Evolutionary conservation across 2,329 filamentous ascomycete species (phyloP).

Genomic region (Fusarium euwallaceae): DNA sequence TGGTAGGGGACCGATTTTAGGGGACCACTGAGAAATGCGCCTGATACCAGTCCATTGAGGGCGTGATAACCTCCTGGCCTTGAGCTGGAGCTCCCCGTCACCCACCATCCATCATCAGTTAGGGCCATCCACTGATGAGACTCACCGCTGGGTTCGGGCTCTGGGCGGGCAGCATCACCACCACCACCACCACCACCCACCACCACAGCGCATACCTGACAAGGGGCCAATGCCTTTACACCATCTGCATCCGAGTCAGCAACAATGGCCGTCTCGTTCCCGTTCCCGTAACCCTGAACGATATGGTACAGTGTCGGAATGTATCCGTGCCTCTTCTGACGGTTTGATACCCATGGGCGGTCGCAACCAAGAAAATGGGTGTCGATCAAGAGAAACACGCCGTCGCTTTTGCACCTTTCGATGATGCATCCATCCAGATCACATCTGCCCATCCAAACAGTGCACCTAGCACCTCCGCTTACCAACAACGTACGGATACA

Average conservation of each 20-base stretch:
- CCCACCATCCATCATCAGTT: background rate
- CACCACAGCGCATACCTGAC: conserved; percentile 7
- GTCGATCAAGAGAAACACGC: conserved; percentile 30
- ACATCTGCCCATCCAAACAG: conserved; percentile 21
- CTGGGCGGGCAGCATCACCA: background rate
- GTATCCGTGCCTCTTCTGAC: conserved; percentile 19
- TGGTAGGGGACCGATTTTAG: conserved; percentile 33
- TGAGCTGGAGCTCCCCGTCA: background rate
- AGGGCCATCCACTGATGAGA: conserved; percentile 7
- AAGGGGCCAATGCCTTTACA: conserved; percentile 22
- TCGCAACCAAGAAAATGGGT: conserved; percentile 25
- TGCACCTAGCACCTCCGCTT: conserved; percentile 4
- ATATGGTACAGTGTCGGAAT: background rate
- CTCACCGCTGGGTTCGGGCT: conserved; percentile 29
- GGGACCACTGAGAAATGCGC: conserved; percentile 36
- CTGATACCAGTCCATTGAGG: conserved; percentile 23
- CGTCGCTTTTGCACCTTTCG: conserved; percentile 22
- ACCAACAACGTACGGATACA: conserved; percentile 3
- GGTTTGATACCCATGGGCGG: conserved; percentile 17
- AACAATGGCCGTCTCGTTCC: background rate
- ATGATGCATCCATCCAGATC: conserved; percentile 33
- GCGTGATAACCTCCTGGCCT: conserved; percentile 10
- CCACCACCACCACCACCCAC: background rate
- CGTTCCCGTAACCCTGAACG: background rate
- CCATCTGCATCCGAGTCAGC: conserved; percentile 17